These are phyloP conservation scores for Hyaloscypha hepaticicola DNA, from an alignment of 495 filamentous ascomycete genomes.

Conservation along the genomic window DNA sequence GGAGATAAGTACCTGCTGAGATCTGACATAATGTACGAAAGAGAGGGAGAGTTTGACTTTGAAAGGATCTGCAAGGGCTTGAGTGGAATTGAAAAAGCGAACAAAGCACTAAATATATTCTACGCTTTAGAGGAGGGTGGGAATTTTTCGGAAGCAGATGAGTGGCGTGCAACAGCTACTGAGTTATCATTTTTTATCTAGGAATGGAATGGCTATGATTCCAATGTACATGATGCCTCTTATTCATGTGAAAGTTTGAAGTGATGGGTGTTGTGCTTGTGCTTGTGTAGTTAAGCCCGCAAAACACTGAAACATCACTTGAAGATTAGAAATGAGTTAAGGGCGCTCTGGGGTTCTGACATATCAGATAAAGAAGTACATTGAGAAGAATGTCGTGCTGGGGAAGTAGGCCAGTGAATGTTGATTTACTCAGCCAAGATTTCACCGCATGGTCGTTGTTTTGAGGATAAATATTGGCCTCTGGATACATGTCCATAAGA, in stretches of 20 bases:
- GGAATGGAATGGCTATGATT: too few relatives aligned
- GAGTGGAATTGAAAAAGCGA: background rate
- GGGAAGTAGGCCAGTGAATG: constrained; percentile 25
- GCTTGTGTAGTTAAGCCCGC: too few relatives aligned
- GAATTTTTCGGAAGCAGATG: background rate
- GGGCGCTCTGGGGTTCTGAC: constrained; percentile 1
- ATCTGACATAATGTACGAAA: constrained; percentile 4
- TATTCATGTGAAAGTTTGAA: background rate
- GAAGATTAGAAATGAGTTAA: background rate
- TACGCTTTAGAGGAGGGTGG: background rate
- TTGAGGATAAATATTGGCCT: constrained; percentile 36
- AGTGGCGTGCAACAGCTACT: constrained; percentile 5
- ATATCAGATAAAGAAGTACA: constrained; percentile 8
- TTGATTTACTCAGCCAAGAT: constrained; percentile 18
- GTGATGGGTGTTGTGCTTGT: too few relatives aligned
- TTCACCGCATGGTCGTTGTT: constrained; percentile 26
- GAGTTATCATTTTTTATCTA: background rate
- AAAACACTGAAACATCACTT: background rate
- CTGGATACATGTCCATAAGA: constrained; percentile 40
- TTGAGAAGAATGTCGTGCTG: constrained; percentile 14
- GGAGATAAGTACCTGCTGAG: constrained; percentile 13
- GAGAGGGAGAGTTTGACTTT: constrained; percentile 7
- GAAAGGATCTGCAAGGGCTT: background rate
- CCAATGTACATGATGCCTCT: too few relatives aligned
- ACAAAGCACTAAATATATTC: background rate